Evolutionary conservation across 176 grass and related monocot genomes (phyloP), one percentile per base, ranked within the genome.

Genomic region (Aegilops speltoides): DNA sequence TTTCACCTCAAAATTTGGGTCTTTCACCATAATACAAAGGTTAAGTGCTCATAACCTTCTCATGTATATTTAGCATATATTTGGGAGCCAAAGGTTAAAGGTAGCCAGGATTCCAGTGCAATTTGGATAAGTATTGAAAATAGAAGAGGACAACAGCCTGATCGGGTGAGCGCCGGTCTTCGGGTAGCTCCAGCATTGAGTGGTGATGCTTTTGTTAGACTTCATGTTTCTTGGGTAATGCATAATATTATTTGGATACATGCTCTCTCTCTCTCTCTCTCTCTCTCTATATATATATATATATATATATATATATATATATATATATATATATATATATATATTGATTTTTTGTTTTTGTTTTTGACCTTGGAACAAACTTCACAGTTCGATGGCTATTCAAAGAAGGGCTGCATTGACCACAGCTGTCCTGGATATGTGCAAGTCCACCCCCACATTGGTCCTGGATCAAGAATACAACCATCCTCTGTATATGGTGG

Each of bases 351-450:
- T 2, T 14, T 75, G 1, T 75, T 50, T 50, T 50, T 50, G 45
- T 15, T 48, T 0, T 75, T 75, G 11, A 74, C 71, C 40, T 26
- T 46, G 43, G 71, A 46, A 75, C 23, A 75, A 75, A 75, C 41
- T 48, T 50, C 2, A 24, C 26, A 75, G 72, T 15, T 6, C 16
- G 24, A 45, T 10, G 78, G 56, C 23, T 37, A 40, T 20, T 11
- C 10, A 5, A 67, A 81, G 2, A 81, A 50, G 16, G 17, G 22
- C 0, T 83, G 62, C 70, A 32, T 64, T 46, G 82, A 89, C 32
- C 37, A 64, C 24, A 5, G 17, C 4, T 89, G 82, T 22, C 75
- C 52, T 80, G 82, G 87, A 40, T 89, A 85, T 25, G 76, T 89
- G 43, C 87, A 81, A 89, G 61, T 85, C 25, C 59, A 7, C 26